A percentile compares a stretch with the other conserved stretches of the same genome.
Evolutionary conservation across 768 basidiomycete genomes (phyloP).

Genomic region (Rossbeevera mucosa): DNA sequence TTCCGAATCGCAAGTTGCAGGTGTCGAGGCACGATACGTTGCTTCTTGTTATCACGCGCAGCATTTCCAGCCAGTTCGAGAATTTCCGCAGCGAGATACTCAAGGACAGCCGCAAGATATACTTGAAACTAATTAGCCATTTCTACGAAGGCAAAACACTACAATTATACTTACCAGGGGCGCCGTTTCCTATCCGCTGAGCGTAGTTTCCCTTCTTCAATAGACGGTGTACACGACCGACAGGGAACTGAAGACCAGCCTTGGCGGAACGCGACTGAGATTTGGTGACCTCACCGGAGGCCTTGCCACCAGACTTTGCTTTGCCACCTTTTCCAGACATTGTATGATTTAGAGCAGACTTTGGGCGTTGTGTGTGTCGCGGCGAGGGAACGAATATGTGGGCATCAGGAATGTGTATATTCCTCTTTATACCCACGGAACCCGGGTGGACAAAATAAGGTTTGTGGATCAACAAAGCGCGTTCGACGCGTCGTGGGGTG

Average conservation of each 20-base stretch:
- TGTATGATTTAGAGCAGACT: slow-evolving; percentile 9
- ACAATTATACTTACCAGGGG: slow-evolving; percentile 34
- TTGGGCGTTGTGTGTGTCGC: background rate
- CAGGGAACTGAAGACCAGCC: slow-evolving; percentile 45
- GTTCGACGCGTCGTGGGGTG: slow-evolving; percentile 29
- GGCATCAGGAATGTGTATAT: background rate
- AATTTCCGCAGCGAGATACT: slow-evolving; percentile 60
- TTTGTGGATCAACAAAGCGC: slow-evolving; percentile 38
- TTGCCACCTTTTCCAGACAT: slow-evolving; percentile 48
- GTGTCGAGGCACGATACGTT: slow-evolving; percentile 62
- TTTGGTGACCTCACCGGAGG: slow-evolving; percentile 36
- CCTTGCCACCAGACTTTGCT: slow-evolving; percentile 65
- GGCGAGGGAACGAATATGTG: slow-evolving; percentile 8
- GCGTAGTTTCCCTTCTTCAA: slow-evolving; percentile 59
- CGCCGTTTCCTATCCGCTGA: slow-evolving; percentile 52
- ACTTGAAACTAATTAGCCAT: slow-evolving; percentile 28
- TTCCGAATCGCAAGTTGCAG: slow-evolving; percentile 63
- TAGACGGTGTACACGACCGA: slow-evolving; percentile 59
- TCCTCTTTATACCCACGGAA: slow-evolving; percentile 27
- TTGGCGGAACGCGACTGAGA: slow-evolving; percentile 38
- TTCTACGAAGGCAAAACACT: too few species aligned
- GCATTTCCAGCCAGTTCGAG: slow-evolving; percentile 58
- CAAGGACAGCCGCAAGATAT: slow-evolving; percentile 58
- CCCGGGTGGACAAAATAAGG: slow-evolving; percentile 27
- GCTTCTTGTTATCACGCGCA: slow-evolving; percentile 53